Evolutionary conservation across 108 stramenopile genomes (phyloP).

Genomic region (Parietichytrium sp.): DNA sequence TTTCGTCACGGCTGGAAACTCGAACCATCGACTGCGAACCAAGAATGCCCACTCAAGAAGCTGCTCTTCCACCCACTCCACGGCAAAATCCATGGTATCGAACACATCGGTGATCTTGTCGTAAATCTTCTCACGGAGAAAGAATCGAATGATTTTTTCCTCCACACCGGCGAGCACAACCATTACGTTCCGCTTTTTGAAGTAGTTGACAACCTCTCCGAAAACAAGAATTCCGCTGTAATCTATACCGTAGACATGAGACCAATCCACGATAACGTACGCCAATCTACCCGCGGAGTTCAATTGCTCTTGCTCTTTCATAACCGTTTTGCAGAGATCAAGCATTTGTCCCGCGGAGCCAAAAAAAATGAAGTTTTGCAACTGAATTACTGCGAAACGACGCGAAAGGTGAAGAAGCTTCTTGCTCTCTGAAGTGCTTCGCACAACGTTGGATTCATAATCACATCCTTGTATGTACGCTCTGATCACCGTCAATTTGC

Average conservation of each 20-base stretch:
- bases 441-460: conserved; percentile 13
- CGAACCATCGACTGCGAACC: conserved; percentile 1
- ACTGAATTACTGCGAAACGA: neutral
- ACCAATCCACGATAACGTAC: conserved; percentile 20
- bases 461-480: neutral
- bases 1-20: conserved; percentile 16
- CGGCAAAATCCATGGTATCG: neutral
- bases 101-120: neutral
- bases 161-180: neutral
- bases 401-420: neutral
- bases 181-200: neutral
- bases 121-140: neutral
- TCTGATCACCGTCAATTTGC: neutral
- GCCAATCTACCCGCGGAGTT: neutral
- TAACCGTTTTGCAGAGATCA: neutral
- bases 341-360: conserved; percentile 19
- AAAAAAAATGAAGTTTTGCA: conserved; percentile 31
- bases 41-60: conserved; percentile 15
- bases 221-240: conserved; percentile 5
- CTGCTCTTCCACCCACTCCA: conserved; percentile 32
- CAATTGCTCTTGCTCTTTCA: neutral
- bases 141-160: neutral
- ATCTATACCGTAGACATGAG: conserved; percentile 7
- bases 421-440: neutral
- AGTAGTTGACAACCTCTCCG: neutral